phyloP scores from a whole-genome alignment of 805 yeast genomes.

The Yamadazyma laniorum region DNA sequence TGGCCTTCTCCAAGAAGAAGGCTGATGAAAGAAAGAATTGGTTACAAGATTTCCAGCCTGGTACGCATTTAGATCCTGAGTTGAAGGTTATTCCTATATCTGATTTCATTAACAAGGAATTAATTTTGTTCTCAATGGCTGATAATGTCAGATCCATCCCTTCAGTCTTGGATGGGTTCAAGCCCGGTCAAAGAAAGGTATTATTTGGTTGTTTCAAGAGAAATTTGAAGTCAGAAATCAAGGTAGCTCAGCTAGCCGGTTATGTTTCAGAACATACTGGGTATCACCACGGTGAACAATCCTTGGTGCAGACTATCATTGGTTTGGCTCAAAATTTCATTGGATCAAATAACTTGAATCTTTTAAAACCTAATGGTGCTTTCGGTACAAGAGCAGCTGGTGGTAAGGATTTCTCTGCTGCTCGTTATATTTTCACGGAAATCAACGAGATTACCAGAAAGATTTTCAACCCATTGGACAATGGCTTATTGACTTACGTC shows the following conservation, averaged over 20 bases:
- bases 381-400: conserved; percentile 96
- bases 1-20: conserved; percentile 91
- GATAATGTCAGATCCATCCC: conserved; percentile 96
- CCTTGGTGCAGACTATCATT: conserved; percentile 85
- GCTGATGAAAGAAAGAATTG: conserved; percentile 98
- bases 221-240: conserved; percentile 72
- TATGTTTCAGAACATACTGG: conserved; percentile 85
- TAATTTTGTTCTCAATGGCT: conserved; percentile 93
- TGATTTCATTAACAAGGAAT: conserved; percentile 92
- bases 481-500: conserved; percentile 70
- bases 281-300: conserved; percentile 92
- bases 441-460: conserved; percentile 70
- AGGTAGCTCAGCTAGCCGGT: conserved; percentile 89
- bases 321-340: conserved; percentile 94
- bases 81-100: conserved; percentile 78
- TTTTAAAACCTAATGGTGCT: conserved; percentile 87
- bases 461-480: conserved; percentile 78
- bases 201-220: conserved; percentile 83
- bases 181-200: conserved; percentile 96
- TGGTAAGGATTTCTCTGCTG: conserved; percentile 98
- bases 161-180: conserved; percentile 88
- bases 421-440: conserved; percentile 93
- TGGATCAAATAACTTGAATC: conserved; percentile 85
- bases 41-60: conserved; percentile 88
- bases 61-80: conserved; percentile 84